phyloP scores from a whole-genome alignment of 2,329 filamentous ascomycete species.

The Neonectria ditissima region DNA sequence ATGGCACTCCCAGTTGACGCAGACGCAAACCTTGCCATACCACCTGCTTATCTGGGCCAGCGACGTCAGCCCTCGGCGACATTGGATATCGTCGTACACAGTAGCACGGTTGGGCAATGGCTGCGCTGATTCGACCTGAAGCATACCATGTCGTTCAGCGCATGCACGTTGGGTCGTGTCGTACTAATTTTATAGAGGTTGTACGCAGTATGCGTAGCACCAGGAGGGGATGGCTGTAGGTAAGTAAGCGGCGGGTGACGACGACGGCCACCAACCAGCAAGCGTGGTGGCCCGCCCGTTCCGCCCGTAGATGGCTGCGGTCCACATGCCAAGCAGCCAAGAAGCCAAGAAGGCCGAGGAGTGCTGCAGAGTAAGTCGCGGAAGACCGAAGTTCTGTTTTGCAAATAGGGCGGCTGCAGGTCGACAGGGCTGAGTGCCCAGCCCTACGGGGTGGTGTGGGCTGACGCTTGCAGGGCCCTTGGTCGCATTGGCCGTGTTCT shows the following conservation, averaged over 20 bases:
- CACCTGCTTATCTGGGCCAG: not conserved
- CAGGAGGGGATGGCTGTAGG: no score
- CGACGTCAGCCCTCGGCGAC: slow-evolving; percentile 1
- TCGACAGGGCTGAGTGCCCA: not conserved
- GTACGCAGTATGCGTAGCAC: no score
- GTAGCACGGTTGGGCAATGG: no score
- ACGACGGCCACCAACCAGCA: slow-evolving; percentile 4
- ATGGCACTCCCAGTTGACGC: not conserved
- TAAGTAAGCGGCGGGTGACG: not conserved
- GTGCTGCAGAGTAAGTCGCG: not conserved
- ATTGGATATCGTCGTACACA: not conserved
- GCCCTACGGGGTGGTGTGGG: slow-evolving; percentile 1
- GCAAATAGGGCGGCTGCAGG: not conserved
- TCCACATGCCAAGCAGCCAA: no score
- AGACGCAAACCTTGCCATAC: not conserved
- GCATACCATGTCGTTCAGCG: not conserved
- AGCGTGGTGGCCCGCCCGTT: not conserved
- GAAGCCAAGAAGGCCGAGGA: not conserved
- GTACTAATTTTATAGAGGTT: no score
- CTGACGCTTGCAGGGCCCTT: slow-evolving; percentile 21
- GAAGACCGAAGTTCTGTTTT: not conserved
- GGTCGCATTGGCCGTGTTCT: no score
- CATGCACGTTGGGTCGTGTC: not conserved
- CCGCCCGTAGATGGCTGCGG: not conserved
- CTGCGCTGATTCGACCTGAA: no score